Conservation (phyloP, 2,329 filamentous ascomycete genomes). For the Alternaria novae-zelandiae region DNA sequence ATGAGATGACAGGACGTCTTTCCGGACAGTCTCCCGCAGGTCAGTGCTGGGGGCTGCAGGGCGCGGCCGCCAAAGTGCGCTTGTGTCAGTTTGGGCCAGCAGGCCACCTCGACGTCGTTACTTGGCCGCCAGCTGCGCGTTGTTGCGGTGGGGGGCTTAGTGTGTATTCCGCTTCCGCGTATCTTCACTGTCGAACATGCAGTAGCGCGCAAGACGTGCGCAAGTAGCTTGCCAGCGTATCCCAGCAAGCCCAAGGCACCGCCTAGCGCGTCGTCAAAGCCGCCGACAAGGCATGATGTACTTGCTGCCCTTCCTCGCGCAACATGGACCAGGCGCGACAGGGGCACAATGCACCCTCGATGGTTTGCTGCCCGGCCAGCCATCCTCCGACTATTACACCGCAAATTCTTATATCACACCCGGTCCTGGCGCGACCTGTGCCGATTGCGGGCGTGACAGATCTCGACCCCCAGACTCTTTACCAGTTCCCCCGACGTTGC, state of each 20-base stretch:
- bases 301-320: conserved; percentile 34
- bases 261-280: conserved; percentile 31
- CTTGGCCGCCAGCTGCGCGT: conserved; percentile 22
- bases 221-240: conserved; percentile 22
- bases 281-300: conserved; percentile 35
- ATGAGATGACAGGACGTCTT: conserved; percentile 18
- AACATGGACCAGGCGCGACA: conserved; percentile 30
- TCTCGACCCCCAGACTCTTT: conserved; percentile 19
- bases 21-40: conserved; percentile 26
- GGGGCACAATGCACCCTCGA: conserved; percentile 26
- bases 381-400: conserved; percentile 40
- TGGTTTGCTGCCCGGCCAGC: conserved; percentile 39
- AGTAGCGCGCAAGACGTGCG: conserved; percentile 33
- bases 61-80: conserved; percentile 25
- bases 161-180: conserved; percentile 38
- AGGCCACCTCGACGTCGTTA: conserved; percentile 15
- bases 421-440: conserved; percentile 31
- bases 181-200: conserved; percentile 32
- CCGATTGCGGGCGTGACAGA: conserved; percentile 27
- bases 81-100: conserved; percentile 28
- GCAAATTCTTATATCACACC: conserved; percentile 43
- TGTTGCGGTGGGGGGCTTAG: conserved; percentile 21
- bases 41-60: conserved; percentile 22
- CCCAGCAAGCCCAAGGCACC: conserved; percentile 12
- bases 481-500: conserved; percentile 5